Evolutionary conservation across 2,329 filamentous ascomycete genomes (phyloP), one percentile per base, ranked within the genome.

Genomic region (Claviceps purpurea): DNA sequence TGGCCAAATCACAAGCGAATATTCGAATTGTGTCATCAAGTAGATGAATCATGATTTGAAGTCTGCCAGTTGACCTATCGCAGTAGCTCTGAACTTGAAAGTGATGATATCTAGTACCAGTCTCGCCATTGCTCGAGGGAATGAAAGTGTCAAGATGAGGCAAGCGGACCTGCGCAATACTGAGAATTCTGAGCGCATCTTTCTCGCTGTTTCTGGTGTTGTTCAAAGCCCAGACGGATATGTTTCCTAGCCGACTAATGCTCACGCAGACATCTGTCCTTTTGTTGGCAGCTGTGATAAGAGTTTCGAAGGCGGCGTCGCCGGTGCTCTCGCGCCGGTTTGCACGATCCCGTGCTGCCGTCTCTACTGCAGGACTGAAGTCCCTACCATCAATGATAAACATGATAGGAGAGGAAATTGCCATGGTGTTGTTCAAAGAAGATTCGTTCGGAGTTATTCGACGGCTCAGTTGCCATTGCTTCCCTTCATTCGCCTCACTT

Each of bases 161-260:
- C 1, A 76, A 76, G 60, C 87, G 80, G 26, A 90, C 78, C 61
- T 94, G 87, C 1, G 88, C 82, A 58, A 96, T 83, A 62, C 89
- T 93, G 71, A 93, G 94, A n/a, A 91, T 79, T 56, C 83, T 81
- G 30, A 81, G 75, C 4, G 77, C 74, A 54, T 79, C 79, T 58
- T 79, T 80, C 37, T 75, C 72, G 61, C 84, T 88, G 59, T 79
- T 82, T 39, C 85, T 84, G 20, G 95, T 78, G 61, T 91, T 90
- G 65, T 97, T 90, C 52, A 98, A 70, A 0, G 89, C 91, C 87
- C 91, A 96, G 0, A 88, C 89, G 42, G 87, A 89, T 85, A 97
- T 88, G 57, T 84, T 82, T 1, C 91, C 91, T 47, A 77, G 73
- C n/a, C 84, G 82, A 66, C 97, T 89, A 47, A 95, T 73, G 8